Evolutionary conservation across 495 filamentous ascomycete genomes (phyloP), one percentile per base, ranked within the genome.

Genomic region (Neurospora sp.): DNA sequence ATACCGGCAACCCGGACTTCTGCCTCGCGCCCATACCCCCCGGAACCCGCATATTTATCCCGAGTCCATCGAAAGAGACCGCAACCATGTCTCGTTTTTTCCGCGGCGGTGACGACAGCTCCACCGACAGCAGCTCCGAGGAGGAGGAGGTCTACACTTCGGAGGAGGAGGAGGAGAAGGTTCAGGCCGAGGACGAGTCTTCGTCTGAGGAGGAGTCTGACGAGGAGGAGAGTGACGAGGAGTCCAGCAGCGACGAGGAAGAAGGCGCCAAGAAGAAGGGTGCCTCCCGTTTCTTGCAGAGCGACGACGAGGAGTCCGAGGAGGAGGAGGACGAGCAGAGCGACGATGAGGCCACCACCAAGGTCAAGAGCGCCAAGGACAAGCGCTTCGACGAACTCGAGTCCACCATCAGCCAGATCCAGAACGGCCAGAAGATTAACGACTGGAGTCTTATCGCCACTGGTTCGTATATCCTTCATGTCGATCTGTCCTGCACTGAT

Each of bases 341-440:
- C 76, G 92, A 92, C 76, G 92, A 93, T 72, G 94, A 96, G 73
- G 93, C 93, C 61, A 88, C 89, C 72, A 89, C 89, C 70, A 94
- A 92, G 70, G 84, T 96, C 73, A 98, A 97, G 88, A 97, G 94
- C 81, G 94, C 94, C 70, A 98, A 98, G 84, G 94, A 98, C 83
- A 99, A 99, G 87, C 88, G 96, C 48, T 83, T 94, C 72, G 96
- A 97, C 79, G 96, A 97, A 79, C 87, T 99, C 73, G 96, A 98
- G 82, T 88, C 89, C 61, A 97, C 90, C 59, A 91, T 98, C 72
- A 90, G 91, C 79, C 83, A 91, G 73, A 98, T 98, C 74, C 94
- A 97, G 76, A 99, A 99, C 85, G 94, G 93, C 16, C 86, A 94
- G 81, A 98, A 96, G 88, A 99, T 98, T 78, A 92, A 91, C 79